Base-by-base conservation (phyloP, 2,329 filamentous ascomycete genomes). In the Paecilomyces variotii region DNA sequence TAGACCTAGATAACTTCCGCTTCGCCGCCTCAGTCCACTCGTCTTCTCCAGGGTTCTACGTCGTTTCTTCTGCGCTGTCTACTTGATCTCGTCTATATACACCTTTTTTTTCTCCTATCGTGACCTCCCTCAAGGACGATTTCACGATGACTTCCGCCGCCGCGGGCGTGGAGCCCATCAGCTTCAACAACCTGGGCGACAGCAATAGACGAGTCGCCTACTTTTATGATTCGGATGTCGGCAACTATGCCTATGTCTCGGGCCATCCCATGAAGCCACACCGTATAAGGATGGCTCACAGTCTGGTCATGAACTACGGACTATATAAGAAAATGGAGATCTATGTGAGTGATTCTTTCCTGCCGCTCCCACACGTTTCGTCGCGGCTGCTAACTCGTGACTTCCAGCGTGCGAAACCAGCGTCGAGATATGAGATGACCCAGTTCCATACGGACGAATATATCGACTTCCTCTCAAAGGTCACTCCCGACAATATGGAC, bases 401-500 rank as follows among this genome's bases (percentile, higher is more conserved):
- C 50, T 55, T 59, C 49, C 68, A 91, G 88, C 87, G 89, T 62
- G 89, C 89, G 57, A 93, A 93, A 79, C 89, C 89, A 83, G 77
- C 86, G 6, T 85, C 84, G 54, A 86, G 85, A 67, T 85, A 84
- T 70, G 86, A 88, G 69, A 88, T 88, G 85, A 87, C 85, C 61
- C 86, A 88, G 70, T 88, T 88, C 70, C 86, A 88, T 72, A 88
- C 86, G 7, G 86, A 88, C 72, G 86, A 88, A 79, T 88, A 88
- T 71, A 85, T 88, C 69, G 86, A 88, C 58, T 88, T 88, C 69
- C 78, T 88, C 51, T 84, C 84, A 62, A 96, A 95, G 68, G 94
- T 99, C 57, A 97, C 94, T 0, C 95, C 94, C 1, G 94, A 99
- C 78, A 99, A 99, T 72, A 97, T 97, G 90, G 95, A 99, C 67